phyloP scores from a whole-genome alignment of 805 yeast genomes.

The Teunomyces stri region DNA sequence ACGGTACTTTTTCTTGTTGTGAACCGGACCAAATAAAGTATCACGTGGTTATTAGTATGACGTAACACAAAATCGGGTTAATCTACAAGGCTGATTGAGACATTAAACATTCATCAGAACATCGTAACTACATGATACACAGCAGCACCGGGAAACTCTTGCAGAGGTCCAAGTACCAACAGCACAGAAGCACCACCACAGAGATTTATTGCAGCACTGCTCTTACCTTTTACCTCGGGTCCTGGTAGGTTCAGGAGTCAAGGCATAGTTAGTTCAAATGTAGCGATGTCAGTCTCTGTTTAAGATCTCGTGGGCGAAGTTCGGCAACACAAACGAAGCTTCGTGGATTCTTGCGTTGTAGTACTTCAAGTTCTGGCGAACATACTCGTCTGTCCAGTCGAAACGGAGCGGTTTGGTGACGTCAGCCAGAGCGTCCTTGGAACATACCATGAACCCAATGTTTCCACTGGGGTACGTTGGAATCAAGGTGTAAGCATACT shows the following conservation, averaged over 20 bases:
- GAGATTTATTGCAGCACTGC: neutral
- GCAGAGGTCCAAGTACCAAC: neutral
- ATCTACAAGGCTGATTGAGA: neutral
- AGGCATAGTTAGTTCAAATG: neutral
- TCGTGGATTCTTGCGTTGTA: slow-evolving; percentile 81
- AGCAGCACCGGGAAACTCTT: neutral
- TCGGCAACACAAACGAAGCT: slow-evolving; percentile 90
- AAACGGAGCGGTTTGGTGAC: slow-evolving; percentile 68
- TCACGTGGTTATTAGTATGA: too few species aligned
- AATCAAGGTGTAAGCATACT: slow-evolving; percentile 86
- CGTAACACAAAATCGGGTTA: too few species aligned
- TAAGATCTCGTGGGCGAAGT: slow-evolving; percentile 66
- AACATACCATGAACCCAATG: slow-evolving; percentile 96
- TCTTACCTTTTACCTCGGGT: neutral
- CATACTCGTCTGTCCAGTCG: slow-evolving; percentile 57
- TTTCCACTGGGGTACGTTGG: slow-evolving; percentile 98
- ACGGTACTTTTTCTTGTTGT: too few species aligned
- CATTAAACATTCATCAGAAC: slow-evolving; percentile 3
- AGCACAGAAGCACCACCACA: slow-evolving; percentile 1
- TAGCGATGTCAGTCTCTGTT: slow-evolving; percentile 20
- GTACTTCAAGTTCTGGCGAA: slow-evolving; percentile 66
- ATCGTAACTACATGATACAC: slow-evolving; percentile 3
- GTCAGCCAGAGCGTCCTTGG: slow-evolving; percentile 64
- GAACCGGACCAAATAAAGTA: too few species aligned
- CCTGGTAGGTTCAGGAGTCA: neutral